These are phyloP conservation scores for Porodaedalea pini DNA, from an alignment of 1,284 basidiomycete genomes.

Conservation along the genomic window DNA sequence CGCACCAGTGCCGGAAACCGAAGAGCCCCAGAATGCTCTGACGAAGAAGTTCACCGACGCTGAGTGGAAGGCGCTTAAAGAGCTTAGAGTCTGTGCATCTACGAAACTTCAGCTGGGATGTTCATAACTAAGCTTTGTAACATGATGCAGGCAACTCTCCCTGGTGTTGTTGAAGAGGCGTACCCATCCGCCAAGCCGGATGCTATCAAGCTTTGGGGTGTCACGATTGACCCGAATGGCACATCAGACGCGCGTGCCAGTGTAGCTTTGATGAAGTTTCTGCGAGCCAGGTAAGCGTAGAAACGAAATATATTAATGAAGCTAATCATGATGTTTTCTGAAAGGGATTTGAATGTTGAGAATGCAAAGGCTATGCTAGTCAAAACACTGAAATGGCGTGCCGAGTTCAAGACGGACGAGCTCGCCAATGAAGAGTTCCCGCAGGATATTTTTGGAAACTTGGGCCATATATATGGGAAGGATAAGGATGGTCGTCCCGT, in stretches of 20 bases:
- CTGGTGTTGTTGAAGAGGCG: constrained; percentile 13
- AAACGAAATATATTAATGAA: neutral
- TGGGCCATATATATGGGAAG: constrained; percentile 61
- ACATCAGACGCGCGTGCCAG: constrained; percentile 57
- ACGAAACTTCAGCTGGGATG: neutral
- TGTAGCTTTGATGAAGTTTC: constrained; percentile 74
- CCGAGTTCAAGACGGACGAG: constrained; percentile 61
- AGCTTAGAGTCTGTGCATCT: constrained; percentile 56
- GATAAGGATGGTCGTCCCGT: constrained; percentile 69
- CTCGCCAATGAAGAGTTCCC: constrained; percentile 62
- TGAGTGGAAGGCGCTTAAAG: constrained; percentile 66
- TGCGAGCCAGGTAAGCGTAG: constrained; percentile 61
- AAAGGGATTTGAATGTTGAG: constrained; percentile 50
- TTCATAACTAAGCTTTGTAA: neutral
- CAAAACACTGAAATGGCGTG: constrained; percentile 68
- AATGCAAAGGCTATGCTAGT: constrained; percentile 63
- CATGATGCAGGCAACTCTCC: constrained; percentile 4
- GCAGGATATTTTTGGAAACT: constrained; percentile 56
- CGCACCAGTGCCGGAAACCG: constrained; percentile 3
- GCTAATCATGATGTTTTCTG: neutral
- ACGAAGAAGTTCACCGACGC: constrained; percentile 63
- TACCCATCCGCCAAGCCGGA: constrained; percentile 43
- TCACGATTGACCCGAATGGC: constrained; percentile 54
- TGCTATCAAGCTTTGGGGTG: constrained; percentile 65
- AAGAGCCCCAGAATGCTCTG: constrained; percentile 65